Evolutionary conservation across 2,329 filamentous ascomycete species (phyloP).

Genomic region (Catunica adiposa): DNA sequence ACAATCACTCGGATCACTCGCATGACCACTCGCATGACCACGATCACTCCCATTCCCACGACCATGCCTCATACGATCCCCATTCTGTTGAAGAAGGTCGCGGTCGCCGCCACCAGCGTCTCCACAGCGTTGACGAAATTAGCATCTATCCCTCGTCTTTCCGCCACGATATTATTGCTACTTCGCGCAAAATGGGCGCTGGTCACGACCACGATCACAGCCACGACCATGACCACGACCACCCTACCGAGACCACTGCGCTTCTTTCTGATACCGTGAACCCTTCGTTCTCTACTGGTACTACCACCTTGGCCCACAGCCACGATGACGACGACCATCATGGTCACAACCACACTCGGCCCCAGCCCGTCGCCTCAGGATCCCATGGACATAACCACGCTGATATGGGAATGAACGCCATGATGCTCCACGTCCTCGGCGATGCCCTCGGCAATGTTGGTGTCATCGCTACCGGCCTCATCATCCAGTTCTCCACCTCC

Average conservation of each 20-base stretch:
- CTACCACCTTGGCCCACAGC: constrained; percentile 14
- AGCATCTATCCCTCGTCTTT: constrained; percentile 82
- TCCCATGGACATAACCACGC: constrained; percentile 61
- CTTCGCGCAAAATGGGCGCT: constrained; percentile 30
- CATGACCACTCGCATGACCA: constrained; percentile 29
- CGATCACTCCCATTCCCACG: constrained; percentile 28
- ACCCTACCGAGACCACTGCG: constrained; percentile 29
- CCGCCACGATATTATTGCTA: constrained; percentile 79
- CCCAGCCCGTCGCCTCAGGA: constrained; percentile 39
- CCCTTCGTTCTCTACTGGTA: background rate
- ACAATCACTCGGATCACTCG: constrained; percentile 19
- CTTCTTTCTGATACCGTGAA: constrained; percentile 25
- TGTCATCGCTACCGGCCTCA: constrained; percentile 64
- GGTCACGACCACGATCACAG: constrained; percentile 8
- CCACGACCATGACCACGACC: constrained; percentile 14
- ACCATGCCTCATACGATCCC: constrained; percentile 15
- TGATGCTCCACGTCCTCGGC: constrained; percentile 61
- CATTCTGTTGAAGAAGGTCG: constrained; percentile 32
- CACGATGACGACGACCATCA: constrained; percentile 32
- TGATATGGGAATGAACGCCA: constrained; percentile 90
- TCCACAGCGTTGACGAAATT: constrained; percentile 53
- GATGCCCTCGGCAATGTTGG: constrained; percentile 77
- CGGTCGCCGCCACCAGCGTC: constrained; percentile 26
- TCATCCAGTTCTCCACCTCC: constrained; percentile 84
- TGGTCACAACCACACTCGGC: constrained; percentile 66